phyloP scores from a whole-genome alignment of 2,329 filamentous ascomycete genomes.

The Colletotrichum cuscutae region DNA sequence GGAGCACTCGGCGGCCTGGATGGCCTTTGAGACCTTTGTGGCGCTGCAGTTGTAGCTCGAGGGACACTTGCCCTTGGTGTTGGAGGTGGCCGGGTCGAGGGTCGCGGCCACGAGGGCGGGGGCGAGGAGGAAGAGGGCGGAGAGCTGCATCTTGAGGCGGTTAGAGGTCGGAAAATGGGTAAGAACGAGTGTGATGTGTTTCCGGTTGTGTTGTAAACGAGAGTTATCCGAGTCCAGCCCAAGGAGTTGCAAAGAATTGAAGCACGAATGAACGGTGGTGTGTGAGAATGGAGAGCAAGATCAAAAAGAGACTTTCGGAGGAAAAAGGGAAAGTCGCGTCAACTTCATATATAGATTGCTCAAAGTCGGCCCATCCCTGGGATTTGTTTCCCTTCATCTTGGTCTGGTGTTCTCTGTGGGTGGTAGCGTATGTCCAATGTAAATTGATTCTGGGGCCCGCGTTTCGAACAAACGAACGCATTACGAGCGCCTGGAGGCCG shows the following conservation, averaged over 20 bases:
- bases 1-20: constrained; percentile 35
- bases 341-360: neutral
- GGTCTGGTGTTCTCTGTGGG: neutral
- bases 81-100: constrained; percentile 31
- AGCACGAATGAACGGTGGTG: neutral
- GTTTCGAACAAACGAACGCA: constrained; percentile 30
- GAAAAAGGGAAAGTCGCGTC: neutral
- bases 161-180: neutral
- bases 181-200: neutral
- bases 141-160: constrained; percentile 12
- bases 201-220: neutral
- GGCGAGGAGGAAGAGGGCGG: constrained; percentile 17
- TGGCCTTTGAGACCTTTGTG: constrained; percentile 31
- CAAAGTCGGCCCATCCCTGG: neutral
- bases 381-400: constrained; percentile 1
- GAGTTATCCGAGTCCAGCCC: neutral
- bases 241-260: neutral
- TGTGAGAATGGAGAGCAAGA: neutral
- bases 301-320: no score
- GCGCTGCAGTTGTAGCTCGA: constrained; percentile 26
- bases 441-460: constrained; percentile 20
- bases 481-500: neutral
- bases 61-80: constrained; percentile 32
- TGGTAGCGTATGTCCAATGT: constrained; percentile 8
- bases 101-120: constrained; percentile 28